Evolutionary conservation across 176 grass and related monocot species (phyloP).

Genomic region (Olyra latifolia): DNA sequence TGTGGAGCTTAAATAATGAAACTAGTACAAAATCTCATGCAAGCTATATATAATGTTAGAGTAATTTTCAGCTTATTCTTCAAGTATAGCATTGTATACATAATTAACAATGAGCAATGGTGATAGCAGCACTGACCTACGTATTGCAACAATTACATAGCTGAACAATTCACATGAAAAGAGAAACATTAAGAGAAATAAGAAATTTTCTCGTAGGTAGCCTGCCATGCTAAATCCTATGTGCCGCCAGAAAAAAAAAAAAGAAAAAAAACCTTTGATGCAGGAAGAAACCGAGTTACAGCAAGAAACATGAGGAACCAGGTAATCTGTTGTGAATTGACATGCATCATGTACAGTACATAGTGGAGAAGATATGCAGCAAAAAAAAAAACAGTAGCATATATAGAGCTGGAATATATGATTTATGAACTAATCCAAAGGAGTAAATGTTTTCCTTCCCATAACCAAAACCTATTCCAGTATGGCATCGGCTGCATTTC

Average conservation of each 20-base stretch:
- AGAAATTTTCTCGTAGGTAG: neutral
- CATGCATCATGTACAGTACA: neutral
- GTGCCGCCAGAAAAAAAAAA: neutral
- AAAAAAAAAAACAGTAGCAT: neutral
- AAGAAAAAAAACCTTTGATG: neutral
- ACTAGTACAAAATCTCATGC: neutral
- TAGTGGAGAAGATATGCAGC: neutral
- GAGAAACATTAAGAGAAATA: neutral
- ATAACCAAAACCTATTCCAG: neutral
- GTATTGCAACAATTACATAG: neutral
- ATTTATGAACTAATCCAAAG: neutral
- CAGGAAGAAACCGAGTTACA: neutral
- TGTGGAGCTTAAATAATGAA: neutral
- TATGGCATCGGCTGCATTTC: neutral
- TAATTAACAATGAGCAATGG: neutral
- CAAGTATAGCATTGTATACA: neutral
- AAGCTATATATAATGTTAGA: neutral
- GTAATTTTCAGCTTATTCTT: slow-evolving; percentile 11
- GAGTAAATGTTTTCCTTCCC: neutral
- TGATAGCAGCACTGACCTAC: neutral
- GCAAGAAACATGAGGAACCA: neutral
- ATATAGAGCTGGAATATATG: neutral
- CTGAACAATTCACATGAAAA: neutral
- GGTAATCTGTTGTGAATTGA: neutral
- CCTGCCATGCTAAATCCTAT: neutral